Evolutionary conservation across 441 rosid species (phyloP).

Genomic region (Euphorbia celastroides): DNA sequence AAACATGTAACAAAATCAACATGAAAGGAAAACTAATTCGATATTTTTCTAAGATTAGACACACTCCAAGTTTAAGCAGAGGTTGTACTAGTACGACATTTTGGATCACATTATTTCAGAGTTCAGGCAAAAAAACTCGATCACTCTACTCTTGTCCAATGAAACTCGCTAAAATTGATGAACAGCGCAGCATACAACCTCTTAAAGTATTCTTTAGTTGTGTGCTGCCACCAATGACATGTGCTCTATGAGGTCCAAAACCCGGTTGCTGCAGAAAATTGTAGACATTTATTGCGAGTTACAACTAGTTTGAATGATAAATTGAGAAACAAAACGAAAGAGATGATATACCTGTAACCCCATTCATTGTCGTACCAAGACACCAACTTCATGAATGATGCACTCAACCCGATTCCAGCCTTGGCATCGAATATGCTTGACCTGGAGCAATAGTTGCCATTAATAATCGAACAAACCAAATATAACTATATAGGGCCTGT

Average conservation of each 20-base stretch:
- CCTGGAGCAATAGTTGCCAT: constrained; percentile 33
- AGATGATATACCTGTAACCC: constrained; percentile 84
- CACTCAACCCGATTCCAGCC: constrained; percentile 87
- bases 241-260: constrained; percentile 94
- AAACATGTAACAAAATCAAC: not conserved
- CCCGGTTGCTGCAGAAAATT: constrained; percentile 72
- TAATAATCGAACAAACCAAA: too few relatives aligned
- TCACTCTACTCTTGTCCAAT: constrained; percentile 6
- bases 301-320: too few relatives aligned
- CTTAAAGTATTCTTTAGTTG: constrained; percentile 23
- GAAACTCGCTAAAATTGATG: constrained; percentile 13
- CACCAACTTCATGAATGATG: constrained; percentile 80
- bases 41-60: not conserved
- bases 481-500: too few relatives aligned
- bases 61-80: not conserved
- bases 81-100: not conserved
- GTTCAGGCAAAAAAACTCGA: constrained; percentile 14
- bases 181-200: constrained; percentile 4
- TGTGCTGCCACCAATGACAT: constrained; percentile 84
- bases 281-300: not conserved
- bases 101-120: constrained; percentile 6
- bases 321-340: not conserved
- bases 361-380: constrained; percentile 98
- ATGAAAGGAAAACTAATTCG: not conserved
- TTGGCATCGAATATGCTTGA: constrained; percentile 98